Evolutionary conservation across 23 red algal genomes (phyloP).

Genomic region (Cyanidiococcus yangmingshanensis): DNA sequence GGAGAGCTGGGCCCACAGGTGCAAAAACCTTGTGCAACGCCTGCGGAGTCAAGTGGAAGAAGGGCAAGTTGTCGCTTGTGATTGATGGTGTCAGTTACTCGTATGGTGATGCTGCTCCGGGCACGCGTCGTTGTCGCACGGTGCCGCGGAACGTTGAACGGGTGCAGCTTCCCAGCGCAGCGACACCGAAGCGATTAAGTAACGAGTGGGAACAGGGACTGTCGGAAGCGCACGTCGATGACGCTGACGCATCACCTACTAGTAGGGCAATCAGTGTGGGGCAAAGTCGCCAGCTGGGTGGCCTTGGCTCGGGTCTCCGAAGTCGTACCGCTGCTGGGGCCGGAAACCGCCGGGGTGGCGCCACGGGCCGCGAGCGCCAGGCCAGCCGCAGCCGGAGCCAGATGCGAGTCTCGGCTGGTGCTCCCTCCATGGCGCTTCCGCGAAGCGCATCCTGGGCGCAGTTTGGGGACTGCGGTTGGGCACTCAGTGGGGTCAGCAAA

Average conservation of each 20-base stretch:
- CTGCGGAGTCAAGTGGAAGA: slow-evolving; percentile 39
- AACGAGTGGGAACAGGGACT: not conserved
- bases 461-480: not conserved
- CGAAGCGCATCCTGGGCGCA: not conserved
- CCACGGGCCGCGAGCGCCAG: not conserved
- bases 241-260: not conserved
- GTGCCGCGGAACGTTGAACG: not conserved
- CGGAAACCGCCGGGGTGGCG: not conserved
- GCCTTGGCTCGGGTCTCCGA: not conserved
- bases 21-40: slow-evolving; percentile 95
- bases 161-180: not conserved
- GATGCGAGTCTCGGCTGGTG: not conserved
- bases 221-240: not conserved
- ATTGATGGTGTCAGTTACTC: not conserved
- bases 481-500: not conserved
- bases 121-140: not conserved
- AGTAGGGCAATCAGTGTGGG: not conserved
- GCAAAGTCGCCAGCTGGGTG: not conserved
- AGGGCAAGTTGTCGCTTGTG: slow-evolving; percentile 15
- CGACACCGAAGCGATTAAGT: not conserved
- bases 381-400: not conserved
- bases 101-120: not conserved
- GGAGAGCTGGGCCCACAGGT: slow-evolving; percentile 70
- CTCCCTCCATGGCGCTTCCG: not conserved
- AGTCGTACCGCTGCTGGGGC: not conserved